Base-by-base conservation (phyloP, 306 rosid genomes). In the Cucumis melo region DNA sequence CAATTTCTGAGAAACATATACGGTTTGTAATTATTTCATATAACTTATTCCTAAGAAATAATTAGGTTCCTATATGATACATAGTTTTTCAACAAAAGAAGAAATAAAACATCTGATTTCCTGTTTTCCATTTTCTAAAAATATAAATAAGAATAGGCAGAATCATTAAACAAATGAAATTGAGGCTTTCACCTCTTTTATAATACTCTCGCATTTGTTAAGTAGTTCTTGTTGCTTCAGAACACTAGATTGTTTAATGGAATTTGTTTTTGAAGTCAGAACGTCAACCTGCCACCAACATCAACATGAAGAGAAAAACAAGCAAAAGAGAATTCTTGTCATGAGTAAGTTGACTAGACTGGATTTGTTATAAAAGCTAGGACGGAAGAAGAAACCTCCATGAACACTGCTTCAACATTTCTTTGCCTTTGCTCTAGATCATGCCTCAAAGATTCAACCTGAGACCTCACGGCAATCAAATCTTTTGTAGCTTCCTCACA, bases 381-480 rank as follows among this genome's bases (percentile, higher is more conserved):
- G 53, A 19, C 64, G 42, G 59, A 19, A 9, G 34, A 77, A 54
- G 57, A 16, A 72, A 94, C 98, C 96, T 91, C 89, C 48, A 83
- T 78, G 32, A 89, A 78, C 77, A 89, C 82, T 78, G 88, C 80
- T 85, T 84, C 96, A 10, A 88, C 91, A 79, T 83, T 85, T 80
- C 71, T 90, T 58, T 83, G 87, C 67, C 92, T 87, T 39, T 84
- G 82, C 87, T 91, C 94, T 20, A 88, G 80, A 81, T 63, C 83
- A 66, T 7, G 76, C 70, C 87, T 88, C 89, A 80, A 87, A 29
- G 94, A 85, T 70, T 91, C 96, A 78, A 83, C 88, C 58, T 89
- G 97, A 23, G 58, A 78, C 81, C 80, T 84, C 58, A 78, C 86
- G 64, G 75, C 83, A 73, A 66, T 80, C 21, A 85, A 68, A 71